Percentiles rank a stretch among this genome's conserved stretches.
These are phyloP conservation scores for Yamadazyma phyllophila DNA, from an alignment of 805 yeast genomes.

Conservation along the genomic window DNA sequence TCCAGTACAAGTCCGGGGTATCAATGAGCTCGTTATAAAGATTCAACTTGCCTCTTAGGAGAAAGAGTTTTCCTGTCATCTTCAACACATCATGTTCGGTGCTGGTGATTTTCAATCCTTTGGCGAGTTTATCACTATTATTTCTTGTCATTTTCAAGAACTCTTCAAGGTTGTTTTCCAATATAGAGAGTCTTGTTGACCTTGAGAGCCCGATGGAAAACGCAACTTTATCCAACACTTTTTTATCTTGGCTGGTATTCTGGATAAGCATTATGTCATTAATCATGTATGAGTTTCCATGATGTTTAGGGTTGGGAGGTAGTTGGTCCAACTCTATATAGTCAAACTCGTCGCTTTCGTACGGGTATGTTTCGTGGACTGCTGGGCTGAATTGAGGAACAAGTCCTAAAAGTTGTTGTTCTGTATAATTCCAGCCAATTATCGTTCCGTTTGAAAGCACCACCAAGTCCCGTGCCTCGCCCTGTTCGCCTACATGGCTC, in stretches of 20 bases:
- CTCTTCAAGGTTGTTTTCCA: slow-evolving; percentile 70
- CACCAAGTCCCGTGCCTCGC: slow-evolving; percentile 48
- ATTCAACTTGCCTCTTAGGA: slow-evolving; percentile 79
- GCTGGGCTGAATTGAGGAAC: slow-evolving; percentile 55
- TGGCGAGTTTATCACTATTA: slow-evolving; percentile 64
- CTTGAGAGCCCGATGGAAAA: slow-evolving; percentile 85
- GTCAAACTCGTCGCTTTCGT: slow-evolving; percentile 88
- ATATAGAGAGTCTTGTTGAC: slow-evolving; percentile 78
- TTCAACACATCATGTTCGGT: slow-evolving; percentile 61
- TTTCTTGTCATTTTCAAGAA: slow-evolving; percentile 62
- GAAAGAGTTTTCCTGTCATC: slow-evolving; percentile 70
- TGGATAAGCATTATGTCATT: slow-evolving; percentile 74
- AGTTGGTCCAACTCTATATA: slow-evolving; percentile 48
- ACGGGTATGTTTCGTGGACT: slow-evolving; percentile 36
- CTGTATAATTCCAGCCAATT: slow-evolving; percentile 80
- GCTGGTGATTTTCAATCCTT: slow-evolving; percentile 47
- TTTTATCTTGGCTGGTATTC: slow-evolving; percentile 42
- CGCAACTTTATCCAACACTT: slow-evolving; percentile 76
- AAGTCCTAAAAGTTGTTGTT: slow-evolving; percentile 43
- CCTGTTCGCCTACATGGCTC: slow-evolving; percentile 18
- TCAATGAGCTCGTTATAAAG: slow-evolving; percentile 85
- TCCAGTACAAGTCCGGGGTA: slow-evolving; percentile 92
- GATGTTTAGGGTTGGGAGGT: slow-evolving; percentile 20
- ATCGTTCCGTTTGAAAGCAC: slow-evolving; percentile 75
- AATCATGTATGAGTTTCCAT: slow-evolving; percentile 43